A percentile compares a stretch with the other conserved stretches of the same genome.
phyloP scores from a whole-genome alignment of 1,284 basidiomycete species.

The Cerrena zonata region DNA sequence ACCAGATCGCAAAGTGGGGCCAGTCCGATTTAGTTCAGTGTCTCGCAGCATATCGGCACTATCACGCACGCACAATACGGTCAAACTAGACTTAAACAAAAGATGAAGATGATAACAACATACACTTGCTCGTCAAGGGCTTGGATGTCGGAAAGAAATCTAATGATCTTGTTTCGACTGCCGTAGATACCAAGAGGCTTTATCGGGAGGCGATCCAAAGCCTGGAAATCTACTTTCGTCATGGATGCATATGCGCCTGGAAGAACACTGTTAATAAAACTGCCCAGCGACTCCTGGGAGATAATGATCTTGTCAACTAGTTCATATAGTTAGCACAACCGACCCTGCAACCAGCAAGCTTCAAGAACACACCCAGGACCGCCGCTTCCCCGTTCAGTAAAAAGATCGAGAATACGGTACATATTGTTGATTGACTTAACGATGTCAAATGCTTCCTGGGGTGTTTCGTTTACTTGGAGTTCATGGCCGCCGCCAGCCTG shows the following conservation, averaged over 20 bases:
- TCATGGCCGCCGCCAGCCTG: background rate
- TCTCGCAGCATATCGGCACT: constrained; percentile 11
- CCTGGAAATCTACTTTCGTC: constrained; percentile 48
- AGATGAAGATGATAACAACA: constrained; percentile 11
- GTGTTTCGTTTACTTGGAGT: background rate
- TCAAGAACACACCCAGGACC: constrained; percentile 38
- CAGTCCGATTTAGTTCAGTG: background rate
- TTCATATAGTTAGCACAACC: background rate
- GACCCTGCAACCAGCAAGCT: background rate
- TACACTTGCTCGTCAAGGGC: constrained; percentile 35
- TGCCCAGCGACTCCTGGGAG: constrained; percentile 39
- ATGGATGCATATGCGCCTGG: constrained; percentile 46
- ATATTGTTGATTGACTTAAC: constrained; percentile 30
- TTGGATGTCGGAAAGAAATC: constrained; percentile 33
- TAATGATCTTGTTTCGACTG: constrained; percentile 42
- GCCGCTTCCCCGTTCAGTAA: constrained; percentile 44
- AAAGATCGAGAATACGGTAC: constrained; percentile 49
- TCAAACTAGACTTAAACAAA: background rate
- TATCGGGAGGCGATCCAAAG: constrained; percentile 37
- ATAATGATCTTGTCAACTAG: constrained; percentile 59
- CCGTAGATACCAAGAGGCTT: constrained; percentile 55
- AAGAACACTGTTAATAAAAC: constrained; percentile 39
- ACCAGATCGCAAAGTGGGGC: constrained; percentile 41
- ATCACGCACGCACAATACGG: background rate
- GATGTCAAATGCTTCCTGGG: background rate